Conservation (phyloP, 352 stramenopile species). For the Phytopythium vexans region DNA sequence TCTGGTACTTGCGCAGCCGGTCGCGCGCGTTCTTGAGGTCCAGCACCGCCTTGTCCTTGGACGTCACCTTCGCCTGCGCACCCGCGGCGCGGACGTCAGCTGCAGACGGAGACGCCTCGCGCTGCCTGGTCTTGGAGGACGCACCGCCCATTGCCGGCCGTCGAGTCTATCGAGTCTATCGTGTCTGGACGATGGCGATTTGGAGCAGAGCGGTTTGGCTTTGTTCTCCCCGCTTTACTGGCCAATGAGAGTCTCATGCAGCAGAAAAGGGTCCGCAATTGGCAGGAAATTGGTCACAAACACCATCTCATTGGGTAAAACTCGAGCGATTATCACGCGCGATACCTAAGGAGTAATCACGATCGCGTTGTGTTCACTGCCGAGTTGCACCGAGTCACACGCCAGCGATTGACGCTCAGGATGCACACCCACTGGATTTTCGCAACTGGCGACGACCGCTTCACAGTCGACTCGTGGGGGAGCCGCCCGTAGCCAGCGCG, state of each 20-base stretch:
- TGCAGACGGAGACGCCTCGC: constrained; percentile 9
- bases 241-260: neutral
- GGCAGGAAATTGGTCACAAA: neutral
- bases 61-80: constrained; percentile 67
- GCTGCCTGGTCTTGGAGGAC: constrained; percentile 53
- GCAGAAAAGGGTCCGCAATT: neutral
- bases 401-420: neutral
- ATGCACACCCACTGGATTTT: constrained; percentile 3
- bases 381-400: constrained; percentile 5
- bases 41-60: constrained; percentile 86
- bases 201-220: no score
- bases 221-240: neutral
- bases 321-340: neutral
- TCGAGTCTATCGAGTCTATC: neutral
- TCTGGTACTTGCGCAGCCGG: constrained; percentile 81
- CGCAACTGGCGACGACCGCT: neutral
- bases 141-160: constrained; percentile 34
- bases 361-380: constrained; percentile 1
- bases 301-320: neutral
- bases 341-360: neutral
- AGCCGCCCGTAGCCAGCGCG: constrained; percentile 53
- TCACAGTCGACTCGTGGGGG: neutral
- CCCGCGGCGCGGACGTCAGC: constrained; percentile 7
- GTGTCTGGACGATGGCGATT: neutral
- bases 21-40: constrained; percentile 90